These are phyloP conservation scores for Schizophyllum commune DNA, from an alignment of 1,284 basidiomycete genomes.

Conservation along the genomic window DNA sequence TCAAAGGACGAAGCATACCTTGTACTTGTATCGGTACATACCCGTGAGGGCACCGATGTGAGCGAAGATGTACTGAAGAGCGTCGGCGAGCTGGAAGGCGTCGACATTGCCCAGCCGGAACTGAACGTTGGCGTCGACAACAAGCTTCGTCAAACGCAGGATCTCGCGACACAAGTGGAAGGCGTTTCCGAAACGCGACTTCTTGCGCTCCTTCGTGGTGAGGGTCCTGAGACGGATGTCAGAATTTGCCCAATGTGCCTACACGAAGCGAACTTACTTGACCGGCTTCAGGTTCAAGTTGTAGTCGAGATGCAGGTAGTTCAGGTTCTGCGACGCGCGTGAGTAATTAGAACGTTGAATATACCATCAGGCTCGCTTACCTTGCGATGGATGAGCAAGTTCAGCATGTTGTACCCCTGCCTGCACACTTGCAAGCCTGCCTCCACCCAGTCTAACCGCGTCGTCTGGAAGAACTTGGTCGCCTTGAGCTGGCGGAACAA, in stretches of 20 bases:
- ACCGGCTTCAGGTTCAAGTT: slow-evolving; percentile 97
- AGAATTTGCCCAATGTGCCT: neutral
- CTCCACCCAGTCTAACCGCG: slow-evolving; percentile 98
- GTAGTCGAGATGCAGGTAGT: slow-evolving; percentile 90
- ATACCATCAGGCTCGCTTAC: slow-evolving; percentile 27
- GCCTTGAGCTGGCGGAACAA: slow-evolving; percentile 93
- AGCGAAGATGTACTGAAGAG: slow-evolving; percentile 95
- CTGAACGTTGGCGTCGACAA: slow-evolving; percentile 98
- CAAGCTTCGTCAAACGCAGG: slow-evolving; percentile 92
- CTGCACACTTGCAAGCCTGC: slow-evolving; percentile 97
- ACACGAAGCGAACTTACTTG: slow-evolving; percentile 46
- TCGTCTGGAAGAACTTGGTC: slow-evolving; percentile 99
- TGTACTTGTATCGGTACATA: slow-evolving; percentile 99
- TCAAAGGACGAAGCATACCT: slow-evolving; percentile 38
- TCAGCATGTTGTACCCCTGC: slow-evolving; percentile 99
- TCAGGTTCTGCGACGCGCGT: slow-evolving; percentile 63
- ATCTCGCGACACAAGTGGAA: slow-evolving; percentile 99
- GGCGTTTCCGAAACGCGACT: slow-evolving; percentile 99
- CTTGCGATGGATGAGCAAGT: slow-evolving; percentile 97
- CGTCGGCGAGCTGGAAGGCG: slow-evolving; percentile 98
- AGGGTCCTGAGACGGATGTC: slow-evolving; percentile 59
- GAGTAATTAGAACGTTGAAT: slow-evolving; percentile 3
- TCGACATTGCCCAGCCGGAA: slow-evolving; percentile 98
- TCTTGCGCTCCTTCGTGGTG: slow-evolving; percentile 99
- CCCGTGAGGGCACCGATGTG: slow-evolving; percentile 98